Evolutionary conservation across 2,329 filamentous ascomycete genomes (phyloP).

Genomic region (Colletotrichum filicis): DNA sequence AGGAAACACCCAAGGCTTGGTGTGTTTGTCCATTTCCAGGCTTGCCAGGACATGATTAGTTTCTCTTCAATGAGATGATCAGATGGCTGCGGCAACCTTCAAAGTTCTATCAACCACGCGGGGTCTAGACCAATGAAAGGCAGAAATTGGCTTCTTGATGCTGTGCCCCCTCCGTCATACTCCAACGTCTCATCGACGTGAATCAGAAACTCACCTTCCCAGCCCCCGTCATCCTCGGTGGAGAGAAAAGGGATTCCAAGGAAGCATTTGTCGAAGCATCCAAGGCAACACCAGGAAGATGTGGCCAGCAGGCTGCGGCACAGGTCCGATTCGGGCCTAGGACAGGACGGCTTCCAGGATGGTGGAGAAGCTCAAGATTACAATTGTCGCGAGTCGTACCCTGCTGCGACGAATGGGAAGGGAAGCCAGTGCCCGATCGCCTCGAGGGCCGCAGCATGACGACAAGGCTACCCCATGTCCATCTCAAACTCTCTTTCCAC

Average conservation of each 20-base stretch:
- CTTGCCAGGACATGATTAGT: neutral
- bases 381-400: neutral
- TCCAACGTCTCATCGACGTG: slow-evolving; percentile 17
- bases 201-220: neutral
- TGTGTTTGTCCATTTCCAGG: neutral
- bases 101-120: neutral
- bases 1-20: neutral
- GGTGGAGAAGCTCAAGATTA: neutral
- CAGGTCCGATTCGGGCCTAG: neutral
- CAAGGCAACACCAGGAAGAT: neutral
- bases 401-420: slow-evolving; percentile 5
- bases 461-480: slow-evolving; percentile 12
- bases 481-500: slow-evolving; percentile 24
- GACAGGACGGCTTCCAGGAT: neutral
- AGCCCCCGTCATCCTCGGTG: neutral
- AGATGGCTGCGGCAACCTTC: neutral
- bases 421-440: neutral
- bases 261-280: neutral
- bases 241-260: neutral
- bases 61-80: neutral
- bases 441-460: neutral
- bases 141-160: neutral
- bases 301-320: neutral
- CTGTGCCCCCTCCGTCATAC: neutral
- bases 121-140: neutral